Base-by-base conservation (phyloP, 306 rosid genomes). In the Sphenostylis stenocarpa region DNA sequence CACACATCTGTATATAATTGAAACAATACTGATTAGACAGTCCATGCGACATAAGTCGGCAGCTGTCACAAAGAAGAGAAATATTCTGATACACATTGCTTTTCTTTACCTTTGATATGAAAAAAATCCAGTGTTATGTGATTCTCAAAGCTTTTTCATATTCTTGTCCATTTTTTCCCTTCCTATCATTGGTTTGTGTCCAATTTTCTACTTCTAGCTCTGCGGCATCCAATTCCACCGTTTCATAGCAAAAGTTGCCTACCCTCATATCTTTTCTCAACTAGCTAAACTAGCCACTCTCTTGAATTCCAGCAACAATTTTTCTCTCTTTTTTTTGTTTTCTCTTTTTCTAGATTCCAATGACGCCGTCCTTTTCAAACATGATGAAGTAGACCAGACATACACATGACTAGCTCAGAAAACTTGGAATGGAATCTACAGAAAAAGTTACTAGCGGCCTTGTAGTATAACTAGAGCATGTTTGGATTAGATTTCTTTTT, bases 211-310 rank as follows among this genome's bases (percentile, higher is more conserved):
- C 73, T 76, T 76, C 77, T 49, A 62, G 70, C 56, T 70, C 26
- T 76, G 45, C 43, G 60, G 84, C 70, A 72, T 85, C 84, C 66
- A 36, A 82, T 85, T 85, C 88, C 68, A 74, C 71, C 72, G 33
- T 69, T 77, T 81, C 60, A 36, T 43, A 7, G 44, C 84, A 66
- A 69, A 74, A 69, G 67, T 57, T 73, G 73, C 56, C 77, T 49
- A 53, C 77, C 66, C 66, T 31, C 8, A n/a, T 78, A 33, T 47
- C 67, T 38, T 70, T 70, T 61, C 66, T 61, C 47, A 65, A 19
- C 71, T 45, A 45, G 29, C 62, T 15, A 34, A 49, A 62, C 67
- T 44, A 56, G 60, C 73, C 72, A 76, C 52, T 29, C 68, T 75
- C 75, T 52, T 63, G 65, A 70, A 55, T 43, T 76, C 44, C 51